A percentile compares a stretch with the other conserved stretches of the same genome.
Conservation (phyloP, 2,329 filamentous ascomycete genomes). For the Epichloe bromicola region DNA sequence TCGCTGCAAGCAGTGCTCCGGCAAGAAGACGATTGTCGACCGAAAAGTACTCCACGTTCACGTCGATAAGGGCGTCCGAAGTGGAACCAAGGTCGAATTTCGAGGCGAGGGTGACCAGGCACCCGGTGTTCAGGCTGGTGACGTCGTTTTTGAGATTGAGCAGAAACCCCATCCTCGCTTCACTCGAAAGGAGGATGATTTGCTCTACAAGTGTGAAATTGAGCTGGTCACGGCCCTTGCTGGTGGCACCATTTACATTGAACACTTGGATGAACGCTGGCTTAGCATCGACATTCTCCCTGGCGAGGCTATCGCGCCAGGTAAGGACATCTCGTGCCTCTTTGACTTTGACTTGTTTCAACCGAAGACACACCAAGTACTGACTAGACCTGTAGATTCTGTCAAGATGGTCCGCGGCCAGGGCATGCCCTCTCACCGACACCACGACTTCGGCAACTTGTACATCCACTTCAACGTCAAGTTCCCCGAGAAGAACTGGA, state of each 20-base stretch:
- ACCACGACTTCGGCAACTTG: slow-evolving; percentile 91
- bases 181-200: slow-evolving; percentile 89
- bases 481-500: slow-evolving; percentile 74
- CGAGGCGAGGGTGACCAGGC: slow-evolving; percentile 92
- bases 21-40: slow-evolving; percentile 97
- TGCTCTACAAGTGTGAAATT: slow-evolving; percentile 90
- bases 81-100: slow-evolving; percentile 94
- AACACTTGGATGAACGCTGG: slow-evolving; percentile 97
- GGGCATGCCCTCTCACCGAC: slow-evolving; percentile 91
- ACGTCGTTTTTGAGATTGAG: slow-evolving; percentile 97
- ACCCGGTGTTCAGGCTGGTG: slow-evolving; percentile 82
- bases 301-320: slow-evolving; percentile 86
- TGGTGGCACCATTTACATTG: slow-evolving; percentile 80
- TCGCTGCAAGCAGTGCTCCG: slow-evolving; percentile 88
- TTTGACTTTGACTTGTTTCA: too few species aligned
- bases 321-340: slow-evolving; percentile 36
- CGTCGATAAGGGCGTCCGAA: slow-evolving; percentile 87
- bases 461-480: slow-evolving; percentile 97
- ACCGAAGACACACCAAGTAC: background rate
- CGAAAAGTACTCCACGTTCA: slow-evolving; percentile 97
- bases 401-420: slow-evolving; percentile 93
- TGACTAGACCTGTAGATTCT: slow-evolving; percentile 43
- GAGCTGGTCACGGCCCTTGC: slow-evolving; percentile 90
- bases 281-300: slow-evolving; percentile 84
- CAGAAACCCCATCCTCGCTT: slow-evolving; percentile 97